Evolutionary conservation across 2,329 filamentous ascomycete genomes (phyloP), one percentile per base, ranked within the genome.

Genomic region (Rutstroemia sp.): DNA sequence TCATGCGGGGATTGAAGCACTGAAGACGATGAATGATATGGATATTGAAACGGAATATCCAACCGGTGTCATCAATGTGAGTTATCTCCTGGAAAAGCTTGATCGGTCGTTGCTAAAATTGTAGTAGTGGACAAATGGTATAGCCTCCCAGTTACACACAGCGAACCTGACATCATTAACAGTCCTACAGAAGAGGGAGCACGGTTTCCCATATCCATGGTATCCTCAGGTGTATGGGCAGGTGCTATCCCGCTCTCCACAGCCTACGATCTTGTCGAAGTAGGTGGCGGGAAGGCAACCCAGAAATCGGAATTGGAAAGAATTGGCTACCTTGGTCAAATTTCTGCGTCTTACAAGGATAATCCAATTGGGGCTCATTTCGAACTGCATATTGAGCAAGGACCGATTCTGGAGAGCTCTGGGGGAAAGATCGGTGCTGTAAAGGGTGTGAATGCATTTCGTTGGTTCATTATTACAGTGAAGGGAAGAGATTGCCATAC

Each of bases 311-410:
- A 91, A 59, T 77, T 94, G 0, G 75, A 87, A 65, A 78, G 86
- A 14, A 90, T 91, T 51, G 83, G 84, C 0, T 91, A 88, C 61
- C 72, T 89, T 0, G 88, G 88, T 14, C 62, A 70, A 0, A 71
- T 76, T 0, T 76, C 78, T 8, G 80, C 80, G 21, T 82, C 76
- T 53, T 76, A 86, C 68, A 74, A 78, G 59, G 73, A 76, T 34
- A 81, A 78, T 16, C 86, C 86, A 0, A 82, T 91, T 71, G 86
- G 81, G 0, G 88, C 87, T 0, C 88, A 92, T 69, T 92, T 92
- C 65, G 88, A 92, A 69, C 76, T 94, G 9, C 89, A 94, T 67
- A 92, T 92, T 53, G 89, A 95, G 68, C 90, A 95, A 68, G 88
- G 88, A 0, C 88, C 88, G 0, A 81, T 89, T 36, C 77, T 95